Evolutionary conservation across 495 filamentous ascomycete genomes (phyloP).

Genomic region (Penicillium parvum): DNA sequence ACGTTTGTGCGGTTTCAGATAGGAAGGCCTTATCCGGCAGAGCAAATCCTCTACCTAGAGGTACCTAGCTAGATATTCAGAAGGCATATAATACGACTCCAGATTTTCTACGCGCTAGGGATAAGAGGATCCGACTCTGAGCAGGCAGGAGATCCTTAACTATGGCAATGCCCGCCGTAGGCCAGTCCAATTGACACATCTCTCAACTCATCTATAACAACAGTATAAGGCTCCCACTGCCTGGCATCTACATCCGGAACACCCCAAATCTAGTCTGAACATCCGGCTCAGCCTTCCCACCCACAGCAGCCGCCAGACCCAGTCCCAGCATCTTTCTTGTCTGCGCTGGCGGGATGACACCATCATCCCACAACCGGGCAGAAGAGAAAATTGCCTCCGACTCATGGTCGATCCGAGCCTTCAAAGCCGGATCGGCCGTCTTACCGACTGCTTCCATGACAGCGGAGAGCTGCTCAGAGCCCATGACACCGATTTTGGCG

Average conservation of each 20-base stretch:
- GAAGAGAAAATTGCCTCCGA: conserved; percentile 83
- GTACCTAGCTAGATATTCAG: too few relatives aligned
- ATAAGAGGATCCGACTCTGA: too few relatives aligned
- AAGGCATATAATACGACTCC: too few relatives aligned
- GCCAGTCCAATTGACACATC: too few relatives aligned
- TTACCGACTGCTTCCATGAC: conserved; percentile 96
- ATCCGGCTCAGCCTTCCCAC: conserved; percentile 55
- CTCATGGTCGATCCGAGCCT: conserved; percentile 82
- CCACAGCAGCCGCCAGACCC: conserved; percentile 72
- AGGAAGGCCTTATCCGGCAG: too few relatives aligned
- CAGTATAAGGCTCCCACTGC: too few relatives aligned
- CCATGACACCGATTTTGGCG: conserved; percentile 93
- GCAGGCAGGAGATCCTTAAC: too few relatives aligned
- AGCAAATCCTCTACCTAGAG: too few relatives aligned
- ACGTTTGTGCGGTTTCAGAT: too few relatives aligned
- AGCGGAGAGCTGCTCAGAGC: conserved; percentile 80
- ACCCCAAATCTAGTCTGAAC: conserved; percentile 80
- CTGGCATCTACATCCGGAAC: conserved; percentile 74
- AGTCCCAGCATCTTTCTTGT: conserved; percentile 80
- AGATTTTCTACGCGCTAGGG: too few relatives aligned
- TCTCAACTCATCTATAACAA: too few relatives aligned
- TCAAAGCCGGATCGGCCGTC: conserved; percentile 73
- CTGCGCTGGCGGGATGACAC: conserved; percentile 84
- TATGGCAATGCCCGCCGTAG: too few relatives aligned
- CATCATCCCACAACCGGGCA: conserved; percentile 94